These are phyloP conservation scores for Bombardia bombarda DNA, from an alignment of 495 filamentous ascomycete species.

Conservation along the genomic window DNA sequence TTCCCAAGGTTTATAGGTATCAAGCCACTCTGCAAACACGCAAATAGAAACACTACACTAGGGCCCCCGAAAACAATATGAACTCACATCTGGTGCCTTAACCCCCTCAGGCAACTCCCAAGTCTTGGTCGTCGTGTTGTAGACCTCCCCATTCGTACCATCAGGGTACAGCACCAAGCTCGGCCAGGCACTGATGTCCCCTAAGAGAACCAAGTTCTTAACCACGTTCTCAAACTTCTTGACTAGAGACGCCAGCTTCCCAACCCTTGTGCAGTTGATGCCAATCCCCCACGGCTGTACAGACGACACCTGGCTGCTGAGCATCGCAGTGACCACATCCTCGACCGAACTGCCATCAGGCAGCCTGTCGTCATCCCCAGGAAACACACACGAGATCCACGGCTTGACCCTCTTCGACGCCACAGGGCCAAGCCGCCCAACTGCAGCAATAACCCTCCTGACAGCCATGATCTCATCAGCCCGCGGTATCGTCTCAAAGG, in stretches of 20 bases:
- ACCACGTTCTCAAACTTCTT: slow-evolving; percentile 37
- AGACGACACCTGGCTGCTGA: slow-evolving; percentile 20
- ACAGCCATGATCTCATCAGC: slow-evolving; percentile 54
- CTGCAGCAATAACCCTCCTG: slow-evolving; percentile 25
- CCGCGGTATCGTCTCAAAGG: slow-evolving; percentile 56
- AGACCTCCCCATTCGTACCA: slow-evolving; percentile 57
- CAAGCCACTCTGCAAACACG: not conserved
- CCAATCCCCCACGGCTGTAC: slow-evolving; percentile 51
- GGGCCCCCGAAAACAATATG: too few relatives aligned
- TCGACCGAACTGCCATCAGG: slow-evolving; percentile 38
- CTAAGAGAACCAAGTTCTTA: slow-evolving; percentile 20
- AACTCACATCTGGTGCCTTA: slow-evolving; percentile 10
- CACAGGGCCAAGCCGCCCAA: not conserved
- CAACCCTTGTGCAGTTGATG: slow-evolving; percentile 58
- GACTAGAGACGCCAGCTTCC: slow-evolving; percentile 42
- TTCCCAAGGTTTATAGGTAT: not conserved
- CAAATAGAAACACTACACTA: not conserved
- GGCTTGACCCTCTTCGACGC: slow-evolving; percentile 23
- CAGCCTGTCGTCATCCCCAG: slow-evolving; percentile 31
- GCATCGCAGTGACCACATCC: slow-evolving; percentile 37
- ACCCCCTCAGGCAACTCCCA: slow-evolving; percentile 40
- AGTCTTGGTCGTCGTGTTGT: slow-evolving; percentile 50
- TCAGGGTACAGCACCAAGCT: slow-evolving; percentile 59
- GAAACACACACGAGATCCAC: slow-evolving; percentile 60
- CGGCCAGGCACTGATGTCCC: slow-evolving; percentile 32